Evolutionary conservation across 176 grass and related monocot genomes (phyloP), one percentile per base, ranked within the genome.

Genomic region (Musa troglodytarum): DNA sequence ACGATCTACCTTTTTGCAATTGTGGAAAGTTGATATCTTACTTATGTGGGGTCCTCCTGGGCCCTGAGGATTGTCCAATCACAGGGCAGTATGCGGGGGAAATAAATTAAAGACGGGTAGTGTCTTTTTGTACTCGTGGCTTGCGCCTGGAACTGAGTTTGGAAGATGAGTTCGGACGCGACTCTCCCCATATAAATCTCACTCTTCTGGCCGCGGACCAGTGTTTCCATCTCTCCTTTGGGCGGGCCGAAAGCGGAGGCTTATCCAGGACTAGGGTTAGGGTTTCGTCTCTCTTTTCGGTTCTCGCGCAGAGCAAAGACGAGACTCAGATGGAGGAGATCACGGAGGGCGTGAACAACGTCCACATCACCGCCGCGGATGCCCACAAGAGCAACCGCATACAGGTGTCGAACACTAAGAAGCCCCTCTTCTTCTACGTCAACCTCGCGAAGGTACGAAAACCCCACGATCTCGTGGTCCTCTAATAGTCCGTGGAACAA

Each of bases 321-420:
- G 19, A n/a, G 9, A 20, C 10, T 65, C 63, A 9, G 63, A 65
- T 65, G 63, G 63, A 65, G n/a, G 22, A 65, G 11, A 65, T 65
- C 24, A 13, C 21, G 23, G 63, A 65, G 63, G 63, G 63, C 63
- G 63, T 65, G 11, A 26, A 65, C 21, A 65, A 65, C 63, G 7
- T 65, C 1, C 9, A 65, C 63, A 26, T 65, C 63, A 12, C 63
- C 23, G 24, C 63, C 21, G 63, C 63, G 0, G 63, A 65, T 65
- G 2, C 10, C 23, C 63, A 89, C 73, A 96, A 89, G 82, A 92
- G 92, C 82, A 96, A 96, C 54, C 80, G 89, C 80, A 96, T 96
- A 85, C 92, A 96, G 86, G 92, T 96, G 13, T 92, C 88, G 53
- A 96, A 96, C 73, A 96, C 92, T 17, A 96, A 96, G 82, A 96